Base-by-base conservation (phyloP, 2,329 filamentous ascomycete genomes). In the Aspergillus brasiliensis region DNA sequence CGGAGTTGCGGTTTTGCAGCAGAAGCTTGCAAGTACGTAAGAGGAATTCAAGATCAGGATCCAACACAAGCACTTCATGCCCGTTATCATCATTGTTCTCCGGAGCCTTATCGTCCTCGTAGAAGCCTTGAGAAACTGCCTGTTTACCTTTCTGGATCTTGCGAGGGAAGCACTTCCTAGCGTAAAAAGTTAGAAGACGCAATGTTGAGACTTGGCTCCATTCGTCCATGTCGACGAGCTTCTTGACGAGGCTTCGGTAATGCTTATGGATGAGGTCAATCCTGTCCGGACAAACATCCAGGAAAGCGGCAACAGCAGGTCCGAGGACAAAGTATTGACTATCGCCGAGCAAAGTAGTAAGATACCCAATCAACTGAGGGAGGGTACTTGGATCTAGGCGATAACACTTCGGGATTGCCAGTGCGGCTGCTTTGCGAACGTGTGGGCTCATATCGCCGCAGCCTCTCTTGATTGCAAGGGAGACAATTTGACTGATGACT, bases 221-320 rank as follows among this genome's bases (percentile, higher is more conserved):
- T 78, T 99, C 95, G 71, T 99, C 95, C 95, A 99, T 99, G 73
- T 99, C 95, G 23, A 97, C 92, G 55, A 98, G 80, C 80, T 97
- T 97, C 75, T 88, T 91, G 63, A 96, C 88, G 63, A 99, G 80
- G 37, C 86, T 83, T 53, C 91, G 87, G 77, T 98, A 99, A 73
- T 97, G 90, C 65, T 90, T 88, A 76, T 99, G 95, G 67, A 99
- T 88, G 61, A 99, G 80, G 73, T 97, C 93, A 64, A 97, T 84
- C 56, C 90, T 83, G 15, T 96, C 89, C 0, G 95, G 93, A 66
- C 94, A 98, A 27, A 98, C 83, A 65, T 97, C 92, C 75, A 96
- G 77, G 69, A 96, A 97, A 0, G 95, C 91, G 38, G 89, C 87
- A 3, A 98, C 92, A 0, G 95, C 95, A 2, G 95, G 92, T 2